A percentile compares a stretch with the other conserved stretches of the same genome.
phyloP scores from a whole-genome alignment of 208 protist genomes.

The Sergeia podlipaevii region DNA sequence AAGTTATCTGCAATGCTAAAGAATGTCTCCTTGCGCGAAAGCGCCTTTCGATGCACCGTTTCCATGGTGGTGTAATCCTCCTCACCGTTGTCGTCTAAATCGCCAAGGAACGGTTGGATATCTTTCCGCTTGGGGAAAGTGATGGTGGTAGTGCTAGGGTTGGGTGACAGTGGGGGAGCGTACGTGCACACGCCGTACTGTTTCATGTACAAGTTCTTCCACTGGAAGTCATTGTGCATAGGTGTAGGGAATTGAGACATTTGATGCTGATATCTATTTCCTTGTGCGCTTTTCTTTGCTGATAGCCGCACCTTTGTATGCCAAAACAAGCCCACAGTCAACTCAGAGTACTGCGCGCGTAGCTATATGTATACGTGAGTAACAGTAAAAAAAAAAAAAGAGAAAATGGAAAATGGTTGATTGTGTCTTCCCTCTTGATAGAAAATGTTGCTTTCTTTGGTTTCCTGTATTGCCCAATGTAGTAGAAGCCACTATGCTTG shows the following conservation, averaged over 20 bases:
- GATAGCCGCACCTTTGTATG: too few species aligned
- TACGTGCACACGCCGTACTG: conserved; percentile 73
- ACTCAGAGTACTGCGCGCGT: not conserved
- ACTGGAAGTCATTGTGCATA: conserved; percentile 77
- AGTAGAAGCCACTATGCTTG: conserved; percentile 1
- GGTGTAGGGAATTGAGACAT: conserved; percentile 40
- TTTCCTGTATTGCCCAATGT: not conserved
- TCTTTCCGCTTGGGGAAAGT: conserved; percentile 21
- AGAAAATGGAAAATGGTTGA: too few species aligned
- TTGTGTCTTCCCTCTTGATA: too few species aligned
- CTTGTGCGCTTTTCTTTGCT: too few species aligned
- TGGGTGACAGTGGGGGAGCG: conserved; percentile 59
- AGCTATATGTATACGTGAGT: not conserved
- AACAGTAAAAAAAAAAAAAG: conserved; percentile 6
- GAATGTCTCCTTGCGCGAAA: conserved; percentile 8
- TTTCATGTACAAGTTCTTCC: conserved; percentile 76
- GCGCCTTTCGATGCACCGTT: not conserved
- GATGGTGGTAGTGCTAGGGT: conserved; percentile 40
- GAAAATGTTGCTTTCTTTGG: too few species aligned
- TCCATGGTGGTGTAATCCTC: not conserved
- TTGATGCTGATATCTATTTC: too few species aligned
- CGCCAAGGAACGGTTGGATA: conserved; percentile 12
- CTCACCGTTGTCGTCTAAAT: conserved; percentile 7
- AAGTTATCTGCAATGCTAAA: not conserved
- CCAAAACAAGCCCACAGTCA: too few species aligned